Evolutionary conservation across 2,329 filamentous ascomycete species (phyloP).

Genomic region (Emergomyces orientalis): DNA sequence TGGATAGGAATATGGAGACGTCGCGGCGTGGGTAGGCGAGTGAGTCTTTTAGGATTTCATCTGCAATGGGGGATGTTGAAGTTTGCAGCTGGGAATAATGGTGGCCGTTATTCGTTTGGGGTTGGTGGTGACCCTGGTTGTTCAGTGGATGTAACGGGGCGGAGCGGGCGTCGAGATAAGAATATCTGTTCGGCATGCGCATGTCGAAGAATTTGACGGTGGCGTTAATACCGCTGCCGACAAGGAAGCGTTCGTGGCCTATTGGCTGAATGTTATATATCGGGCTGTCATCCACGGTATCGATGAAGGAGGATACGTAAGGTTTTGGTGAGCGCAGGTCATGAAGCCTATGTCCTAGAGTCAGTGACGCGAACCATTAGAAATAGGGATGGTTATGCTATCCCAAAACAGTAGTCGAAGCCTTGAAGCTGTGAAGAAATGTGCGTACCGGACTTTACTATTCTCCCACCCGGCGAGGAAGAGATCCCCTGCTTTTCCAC

Average conservation of each 20-base stretch:
- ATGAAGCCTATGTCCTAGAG: slow-evolving; percentile 41
- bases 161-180: slow-evolving; percentile 22
- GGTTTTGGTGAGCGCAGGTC: slow-evolving; percentile 47
- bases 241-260: slow-evolving; percentile 48
- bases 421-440: neutral
- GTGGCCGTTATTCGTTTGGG: neutral
- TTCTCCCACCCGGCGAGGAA: slow-evolving; percentile 55
- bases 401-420: neutral
- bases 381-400: neutral
- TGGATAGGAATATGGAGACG: slow-evolving; percentile 37
- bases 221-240: slow-evolving; percentile 48
- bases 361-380: neutral
- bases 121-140: slow-evolving; percentile 3
- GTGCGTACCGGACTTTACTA: slow-evolving; percentile 38
- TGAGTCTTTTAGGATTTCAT: neutral
- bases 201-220: slow-evolving; percentile 56
- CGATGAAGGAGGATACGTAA: slow-evolving; percentile 43
- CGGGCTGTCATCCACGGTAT: slow-evolving; percentile 49
- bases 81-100: slow-evolving; percentile 10
- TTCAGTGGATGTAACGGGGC: slow-evolving; percentile 2
- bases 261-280: slow-evolving; percentile 51
- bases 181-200: slow-evolving; percentile 34
- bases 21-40: slow-evolving; percentile 22
- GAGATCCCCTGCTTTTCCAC: slow-evolving; percentile 36
- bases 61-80: neutral